Percentiles rank a stretch among this genome's conserved stretches.
phyloP scores from a whole-genome alignment of 2,329 filamentous ascomycete genomes.

The Hypoxylon sp. region DNA sequence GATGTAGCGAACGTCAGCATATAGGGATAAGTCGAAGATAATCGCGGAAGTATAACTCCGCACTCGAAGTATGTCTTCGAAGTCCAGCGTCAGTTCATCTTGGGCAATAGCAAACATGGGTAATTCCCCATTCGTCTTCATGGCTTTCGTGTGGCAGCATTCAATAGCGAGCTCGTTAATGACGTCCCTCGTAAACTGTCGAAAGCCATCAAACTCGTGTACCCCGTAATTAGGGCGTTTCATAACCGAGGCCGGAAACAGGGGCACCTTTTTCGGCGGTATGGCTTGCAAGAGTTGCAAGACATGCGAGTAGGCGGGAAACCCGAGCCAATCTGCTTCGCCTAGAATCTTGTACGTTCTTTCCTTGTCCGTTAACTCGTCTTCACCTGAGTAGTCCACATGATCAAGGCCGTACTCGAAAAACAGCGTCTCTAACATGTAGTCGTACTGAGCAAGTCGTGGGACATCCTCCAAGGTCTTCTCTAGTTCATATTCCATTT shows the following conservation, averaged over 20 bases:
- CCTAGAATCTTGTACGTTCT: slow-evolving; percentile 47
- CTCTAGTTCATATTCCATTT: slow-evolving; percentile 49
- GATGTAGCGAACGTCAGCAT: slow-evolving; percentile 53
- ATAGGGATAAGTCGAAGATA: slow-evolving; percentile 52
- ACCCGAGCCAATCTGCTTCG: slow-evolving; percentile 52
- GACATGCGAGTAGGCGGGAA: slow-evolving; percentile 44
- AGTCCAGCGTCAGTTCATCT: slow-evolving; percentile 50
- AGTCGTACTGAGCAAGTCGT: slow-evolving; percentile 43
- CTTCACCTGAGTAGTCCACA: slow-evolving; percentile 49
- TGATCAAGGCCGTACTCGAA: slow-evolving; percentile 50
- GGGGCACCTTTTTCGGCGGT: slow-evolving; percentile 50
- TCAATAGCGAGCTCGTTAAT: slow-evolving; percentile 47
- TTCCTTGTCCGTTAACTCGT: slow-evolving; percentile 40
- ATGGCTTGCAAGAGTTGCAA: slow-evolving; percentile 34
- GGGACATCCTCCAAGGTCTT: slow-evolving; percentile 38
- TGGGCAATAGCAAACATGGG: slow-evolving; percentile 45
- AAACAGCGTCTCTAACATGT: slow-evolving; percentile 51
- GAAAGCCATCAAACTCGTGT: slow-evolving; percentile 36
- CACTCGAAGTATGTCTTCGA: slow-evolving; percentile 44
- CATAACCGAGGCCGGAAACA: slow-evolving; percentile 30
- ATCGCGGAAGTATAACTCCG: slow-evolving; percentile 46
- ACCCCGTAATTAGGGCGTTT: slow-evolving; percentile 44
- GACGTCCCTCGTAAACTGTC: slow-evolving; percentile 41
- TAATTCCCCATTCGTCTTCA: slow-evolving; percentile 47
- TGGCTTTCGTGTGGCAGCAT: slow-evolving; percentile 47